These are phyloP conservation scores for Naganishia friedmannii DNA, from an alignment of 768 basidiomycete genomes.

Conservation along the genomic window DNA sequence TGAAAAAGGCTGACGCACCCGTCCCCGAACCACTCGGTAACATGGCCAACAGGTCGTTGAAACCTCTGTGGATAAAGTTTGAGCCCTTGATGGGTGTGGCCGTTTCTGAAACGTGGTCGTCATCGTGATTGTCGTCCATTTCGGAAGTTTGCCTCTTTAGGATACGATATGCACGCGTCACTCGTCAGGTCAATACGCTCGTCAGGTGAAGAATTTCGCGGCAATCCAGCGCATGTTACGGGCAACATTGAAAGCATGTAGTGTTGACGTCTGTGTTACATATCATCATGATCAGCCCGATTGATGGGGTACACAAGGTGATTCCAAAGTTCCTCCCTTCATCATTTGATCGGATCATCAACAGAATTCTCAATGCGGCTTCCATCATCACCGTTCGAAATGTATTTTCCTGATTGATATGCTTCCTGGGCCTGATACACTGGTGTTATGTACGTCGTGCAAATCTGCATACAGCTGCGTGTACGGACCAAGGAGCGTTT, in stretches of 20 bases:
- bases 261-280: neutral
- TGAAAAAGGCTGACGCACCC: conserved; percentile 8
- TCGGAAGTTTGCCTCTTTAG: neutral
- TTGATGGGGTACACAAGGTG: neutral
- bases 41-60: conserved; percentile 24
- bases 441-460: no score
- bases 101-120: neutral
- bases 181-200: no score
- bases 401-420: no score
- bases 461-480: no score
- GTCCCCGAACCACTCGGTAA: conserved; percentile 4
- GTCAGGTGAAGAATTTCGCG: neutral
- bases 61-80: conserved; percentile 26
- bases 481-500: no score
- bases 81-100: neutral
- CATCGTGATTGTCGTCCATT: neutral
- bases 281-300: neutral
- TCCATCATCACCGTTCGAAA: neutral
- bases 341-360: neutral
- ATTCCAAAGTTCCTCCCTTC: neutral
- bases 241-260: no score
- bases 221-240: no score
- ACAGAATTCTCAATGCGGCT: neutral
- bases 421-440: no score
- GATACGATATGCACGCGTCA: neutral